Evolutionary conservation across 805 yeast species (phyloP).

Genomic region (Yamadazyma philogaea): DNA sequence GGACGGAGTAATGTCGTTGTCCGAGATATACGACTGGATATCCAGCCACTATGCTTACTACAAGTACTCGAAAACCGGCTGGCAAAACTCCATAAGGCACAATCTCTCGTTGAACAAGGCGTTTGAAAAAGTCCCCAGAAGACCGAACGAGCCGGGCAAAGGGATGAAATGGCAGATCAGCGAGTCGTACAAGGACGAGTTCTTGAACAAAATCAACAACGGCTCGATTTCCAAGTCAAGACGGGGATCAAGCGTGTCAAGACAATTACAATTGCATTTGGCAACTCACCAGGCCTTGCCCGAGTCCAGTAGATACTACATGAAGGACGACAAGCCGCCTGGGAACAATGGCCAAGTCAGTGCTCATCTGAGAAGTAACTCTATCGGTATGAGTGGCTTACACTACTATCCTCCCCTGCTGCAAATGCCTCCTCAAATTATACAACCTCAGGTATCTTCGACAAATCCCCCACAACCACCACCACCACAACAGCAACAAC

Average conservation of each 20-base stretch:
- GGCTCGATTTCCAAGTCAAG: slow-evolving; percentile 73
- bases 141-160: slow-evolving; percentile 95
- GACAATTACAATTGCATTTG: slow-evolving; percentile 75
- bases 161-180: slow-evolving; percentile 99
- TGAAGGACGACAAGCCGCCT: slow-evolving; percentile 18
- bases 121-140: slow-evolving; percentile 93
- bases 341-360: not conserved
- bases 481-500: slow-evolving; percentile 2
- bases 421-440: not conserved
- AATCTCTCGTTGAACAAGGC: slow-evolving; percentile 92
- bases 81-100: slow-evolving; percentile 98
- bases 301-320: slow-evolving; percentile 35
- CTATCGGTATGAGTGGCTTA: slow-evolving; percentile 18
- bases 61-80: slow-evolving; percentile 87
- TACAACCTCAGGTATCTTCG: not conserved
- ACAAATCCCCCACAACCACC: too few species aligned
- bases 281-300: slow-evolving; percentile 56
- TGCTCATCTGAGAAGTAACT: slow-evolving; percentile 16
- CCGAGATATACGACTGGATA: slow-evolving; percentile 93
- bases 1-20: slow-evolving; percentile 83
- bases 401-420: slow-evolving; percentile 9
- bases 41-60: slow-evolving; percentile 85
- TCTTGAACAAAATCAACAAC: slow-evolving; percentile 70
- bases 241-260: slow-evolving; percentile 76
- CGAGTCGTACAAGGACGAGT: slow-evolving; percentile 79